Base-by-base conservation (phyloP, 805 yeast genomes). In the Teunomyces lycoperdinae region DNA sequence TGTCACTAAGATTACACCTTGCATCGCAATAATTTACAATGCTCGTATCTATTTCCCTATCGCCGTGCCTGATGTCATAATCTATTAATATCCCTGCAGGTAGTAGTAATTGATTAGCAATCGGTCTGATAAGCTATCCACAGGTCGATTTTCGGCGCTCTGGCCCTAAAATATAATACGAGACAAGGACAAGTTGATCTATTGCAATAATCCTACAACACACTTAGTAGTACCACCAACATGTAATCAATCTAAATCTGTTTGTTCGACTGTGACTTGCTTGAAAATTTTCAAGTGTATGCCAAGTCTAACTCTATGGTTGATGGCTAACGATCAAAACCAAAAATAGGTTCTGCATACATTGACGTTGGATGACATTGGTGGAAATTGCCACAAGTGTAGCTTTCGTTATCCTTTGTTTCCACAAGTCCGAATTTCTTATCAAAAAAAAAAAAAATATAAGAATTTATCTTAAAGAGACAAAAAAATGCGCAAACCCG, bases 401-500 rank as follows among this genome's bases (percentile, higher is more conserved):
- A 32, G 14, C 34, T 32, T 32, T 14, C 34, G 17, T 32, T 32
- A 32, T 32, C 34, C 34, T 10, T 7, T 32, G 2, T 13, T 32
- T 11, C 13, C 13, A 32, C 7, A 13, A 7, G 9, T 5, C 34
- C 1, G 34, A 14, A 8, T 32, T 11, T 13, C 34, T 32, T 13
- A 32, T 32, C 34, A 13, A 32, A 13, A 4, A 13, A 13, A 13
- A n/a, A 31, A 13, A 3, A 11, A 11, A n/a, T 11, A 13, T 30
- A 27, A 27, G 29, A 29, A 5, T 17, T 6, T 26, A 20, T 5
- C 29, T 20, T 5, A 3, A 13, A 3, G n/a, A n/a, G n/a, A n/a
- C n/a, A n/a, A n/a, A n/a, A 30, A 45, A 24, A 27, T 46, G 49
- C 49, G 49, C 49, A 46, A 46, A 41, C 45, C 49, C 49, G 49